These are phyloP conservation scores for Rhytidhysteron rufulum DNA, from an alignment of 2,329 filamentous ascomycete species.

Conservation along the genomic window DNA sequence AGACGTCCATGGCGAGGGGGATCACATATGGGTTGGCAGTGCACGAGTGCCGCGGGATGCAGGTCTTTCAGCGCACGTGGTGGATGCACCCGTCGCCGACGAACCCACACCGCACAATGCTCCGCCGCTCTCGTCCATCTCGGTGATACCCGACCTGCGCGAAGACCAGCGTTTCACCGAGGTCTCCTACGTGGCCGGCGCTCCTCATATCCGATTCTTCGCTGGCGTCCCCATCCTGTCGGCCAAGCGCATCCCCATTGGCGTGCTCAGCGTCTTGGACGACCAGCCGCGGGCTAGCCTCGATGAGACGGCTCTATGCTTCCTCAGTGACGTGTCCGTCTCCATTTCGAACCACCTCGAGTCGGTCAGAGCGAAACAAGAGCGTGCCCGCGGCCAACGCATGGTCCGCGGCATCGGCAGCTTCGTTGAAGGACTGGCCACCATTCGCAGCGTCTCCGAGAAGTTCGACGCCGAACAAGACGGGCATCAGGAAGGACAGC, in stretches of 20 bases:
- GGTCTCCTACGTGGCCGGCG: conserved; percentile 4
- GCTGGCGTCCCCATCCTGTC: conserved; percentile 57
- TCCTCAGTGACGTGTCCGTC: conserved; percentile 48
- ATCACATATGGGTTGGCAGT: conserved; percentile 8
- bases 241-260: conserved; percentile 50
- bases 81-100: conserved; percentile 2
- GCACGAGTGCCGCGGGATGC: neutral
- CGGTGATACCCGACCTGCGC: conserved; percentile 5
- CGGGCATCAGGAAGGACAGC: conserved; percentile 1
- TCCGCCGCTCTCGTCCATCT: too few species aligned
- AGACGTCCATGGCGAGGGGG: conserved; percentile 1
- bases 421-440: conserved; percentile 15
- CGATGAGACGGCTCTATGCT: conserved; percentile 41
- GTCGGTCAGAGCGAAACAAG: conserved; percentile 45
- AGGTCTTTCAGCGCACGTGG: conserved; percentile 2
- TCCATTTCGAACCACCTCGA: conserved; percentile 56
- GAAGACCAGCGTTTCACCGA: conserved; percentile 24
- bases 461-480: too few species aligned
- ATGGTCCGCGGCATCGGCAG: conserved; percentile 4
- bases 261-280: conserved; percentile 54
- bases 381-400: conserved; percentile 10
- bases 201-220: conserved; percentile 36
- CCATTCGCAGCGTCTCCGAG: too few species aligned
- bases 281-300: conserved; percentile 47
- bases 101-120: too few species aligned